Base-by-base conservation (phyloP, 164 flowering plant genomes). In the Macadamia integrifolia region DNA sequence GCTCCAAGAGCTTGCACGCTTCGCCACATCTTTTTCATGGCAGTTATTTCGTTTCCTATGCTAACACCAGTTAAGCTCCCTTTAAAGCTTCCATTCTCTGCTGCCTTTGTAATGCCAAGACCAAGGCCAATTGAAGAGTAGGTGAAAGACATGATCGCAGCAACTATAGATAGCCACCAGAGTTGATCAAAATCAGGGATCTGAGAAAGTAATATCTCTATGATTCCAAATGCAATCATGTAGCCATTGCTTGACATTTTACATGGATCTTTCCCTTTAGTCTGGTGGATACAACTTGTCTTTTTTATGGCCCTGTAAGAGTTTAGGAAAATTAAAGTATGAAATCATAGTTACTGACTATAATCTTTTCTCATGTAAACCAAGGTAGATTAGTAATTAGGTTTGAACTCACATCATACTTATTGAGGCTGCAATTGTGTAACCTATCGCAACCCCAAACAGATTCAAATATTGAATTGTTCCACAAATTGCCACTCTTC, bases 1-100 rank as follows among this genome's bases (percentile, higher is more conserved):
- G 80, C 85, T 62, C 89, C 89, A 28, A 86, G 82, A 53, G 89
- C 84, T 70, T 86, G 89, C 60, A 82, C 56, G 30, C 78, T 84
- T 66, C 84, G 80, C 87, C 86, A 86, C 17, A 82, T 6, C 70
- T 82, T 86, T 44, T 82, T 70, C 3, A 69, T 74, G 0, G 44
- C 1, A 35, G 85, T 78, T 35, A 35, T 35, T 2, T 35, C 40
- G 1, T 80, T 81, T 3, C 87, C 86, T 48, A 80, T 76, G 69
- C 80, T 79, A 28, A 85, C 78, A 11, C 89, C 89, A 6, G 77
- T 72, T 8, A 81, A 28, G 58, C 82, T 85, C 66, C 89, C 89
- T 46, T 68, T 78, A 61, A 86, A 55, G 17, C 17, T 17, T n/a
- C 18, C 18, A 17, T 11, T 53, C 57, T 53, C 57, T 53, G 50